These are phyloP conservation scores for Hypoxylon rubiginosum DNA, from an alignment of 2,329 filamentous ascomycete species.

Conservation along the genomic window DNA sequence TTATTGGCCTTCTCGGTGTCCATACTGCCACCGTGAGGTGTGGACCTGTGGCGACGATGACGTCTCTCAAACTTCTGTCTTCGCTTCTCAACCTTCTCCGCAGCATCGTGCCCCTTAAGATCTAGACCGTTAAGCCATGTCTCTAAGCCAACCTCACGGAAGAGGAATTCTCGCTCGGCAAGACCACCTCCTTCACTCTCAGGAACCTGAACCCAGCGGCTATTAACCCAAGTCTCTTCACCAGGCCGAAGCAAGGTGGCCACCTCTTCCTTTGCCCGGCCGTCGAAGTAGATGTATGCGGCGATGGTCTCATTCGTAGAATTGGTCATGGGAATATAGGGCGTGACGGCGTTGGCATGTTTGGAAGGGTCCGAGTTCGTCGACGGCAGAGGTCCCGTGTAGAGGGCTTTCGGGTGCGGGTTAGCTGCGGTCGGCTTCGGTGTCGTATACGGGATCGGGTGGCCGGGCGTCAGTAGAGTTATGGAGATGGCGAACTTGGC, in stretches of 20 bases:
- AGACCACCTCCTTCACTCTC: constrained; percentile 92
- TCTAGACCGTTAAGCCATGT: constrained; percentile 97
- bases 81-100: constrained; percentile 90
- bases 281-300: constrained; percentile 99
- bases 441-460: constrained; percentile 92
- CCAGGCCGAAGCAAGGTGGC: constrained; percentile 91
- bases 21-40: constrained; percentile 55
- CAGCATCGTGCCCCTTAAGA: constrained; percentile 91
- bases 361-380: constrained; percentile 62
- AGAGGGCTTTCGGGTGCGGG: constrained; percentile 84
- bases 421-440: constrained; percentile 83
- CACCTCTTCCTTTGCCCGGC: constrained; percentile 94
- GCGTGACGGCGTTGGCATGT: constrained; percentile 72
- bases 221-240: constrained; percentile 99
- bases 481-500: constrained; percentile 99
- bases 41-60: constrained; percentile 72
- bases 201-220: constrained; percentile 95
- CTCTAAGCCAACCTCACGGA: constrained; percentile 95
- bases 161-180: constrained; percentile 95
- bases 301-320: constrained; percentile 97
- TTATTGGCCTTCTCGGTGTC: constrained; percentile 60
- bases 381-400: constrained; percentile 79
- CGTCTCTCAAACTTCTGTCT: constrained; percentile 81
- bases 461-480: constrained; percentile 88
- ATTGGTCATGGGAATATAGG: constrained; percentile 92